Evolutionary conservation across 306 rosid species (phyloP).

Genomic region (Boehmeria nivea): DNA sequence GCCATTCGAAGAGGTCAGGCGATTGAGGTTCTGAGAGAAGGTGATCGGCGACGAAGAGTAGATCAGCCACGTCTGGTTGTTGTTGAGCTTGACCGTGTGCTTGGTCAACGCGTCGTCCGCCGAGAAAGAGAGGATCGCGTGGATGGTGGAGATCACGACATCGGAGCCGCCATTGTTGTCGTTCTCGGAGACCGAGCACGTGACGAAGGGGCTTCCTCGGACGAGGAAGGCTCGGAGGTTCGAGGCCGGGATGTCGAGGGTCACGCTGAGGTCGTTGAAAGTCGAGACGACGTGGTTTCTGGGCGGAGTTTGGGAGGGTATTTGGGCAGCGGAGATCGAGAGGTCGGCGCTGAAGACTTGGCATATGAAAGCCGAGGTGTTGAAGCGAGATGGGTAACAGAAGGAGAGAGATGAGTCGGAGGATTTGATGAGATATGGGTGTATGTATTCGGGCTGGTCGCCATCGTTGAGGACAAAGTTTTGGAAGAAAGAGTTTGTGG

Average conservation of each 20-base stretch:
- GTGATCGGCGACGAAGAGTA: slow-evolving; percentile 54
- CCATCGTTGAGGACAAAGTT: slow-evolving; percentile 69
- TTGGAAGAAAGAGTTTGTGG: slow-evolving; percentile 92
- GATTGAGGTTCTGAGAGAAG: slow-evolving; percentile 30
- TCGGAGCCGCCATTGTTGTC: slow-evolving; percentile 31
- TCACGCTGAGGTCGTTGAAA: slow-evolving; percentile 62
- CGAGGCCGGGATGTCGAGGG: slow-evolving; percentile 68
- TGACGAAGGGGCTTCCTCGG: slow-evolving; percentile 80
- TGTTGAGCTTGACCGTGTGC: slow-evolving; percentile 52
- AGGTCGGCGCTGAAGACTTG: slow-evolving; percentile 64
- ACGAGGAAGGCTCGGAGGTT: slow-evolving; percentile 61
- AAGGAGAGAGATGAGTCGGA: slow-evolving; percentile 51
- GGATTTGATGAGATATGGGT: slow-evolving; percentile 74
- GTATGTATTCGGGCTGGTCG: slow-evolving; percentile 76
- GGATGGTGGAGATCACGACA: slow-evolving; percentile 60
- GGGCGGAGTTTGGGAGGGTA: slow-evolving; percentile 10
- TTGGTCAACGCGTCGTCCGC: slow-evolving; percentile 46
- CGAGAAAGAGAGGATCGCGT: slow-evolving; percentile 52
- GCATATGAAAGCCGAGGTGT: slow-evolving; percentile 33
- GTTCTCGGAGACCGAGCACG: too few relatives aligned
- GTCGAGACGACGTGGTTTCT: slow-evolving; percentile 52
- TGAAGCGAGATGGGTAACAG: slow-evolving; percentile 56
- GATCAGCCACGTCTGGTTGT: slow-evolving; percentile 76
- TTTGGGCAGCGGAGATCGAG: slow-evolving; percentile 43
- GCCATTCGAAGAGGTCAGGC: slow-evolving; percentile 38